Evolutionary conservation across 495 filamentous ascomycete genomes (phyloP).

Genomic region (Penicillium pulvis): DNA sequence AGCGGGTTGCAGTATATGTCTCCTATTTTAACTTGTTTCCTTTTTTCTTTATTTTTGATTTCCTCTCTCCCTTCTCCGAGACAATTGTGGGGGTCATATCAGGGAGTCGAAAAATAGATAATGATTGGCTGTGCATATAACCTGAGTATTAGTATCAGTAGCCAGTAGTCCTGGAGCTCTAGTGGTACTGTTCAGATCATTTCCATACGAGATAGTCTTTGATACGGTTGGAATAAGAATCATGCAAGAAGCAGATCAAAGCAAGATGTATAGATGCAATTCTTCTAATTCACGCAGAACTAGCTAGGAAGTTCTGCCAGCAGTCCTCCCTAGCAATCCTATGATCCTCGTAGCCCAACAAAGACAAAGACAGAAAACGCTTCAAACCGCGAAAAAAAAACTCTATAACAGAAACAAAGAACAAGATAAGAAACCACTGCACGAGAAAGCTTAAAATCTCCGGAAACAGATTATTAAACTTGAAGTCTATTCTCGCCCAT

Average conservation of each 20-base stretch:
- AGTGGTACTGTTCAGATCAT: neutral
- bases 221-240: neutral
- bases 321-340: neutral
- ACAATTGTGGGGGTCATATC: slow-evolving; percentile 8
- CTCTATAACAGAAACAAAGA: neutral
- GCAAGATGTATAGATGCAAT: neutral
- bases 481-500: neutral
- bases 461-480: neutral
- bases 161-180: neutral
- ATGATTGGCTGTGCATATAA: slow-evolving; percentile 8
- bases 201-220: neutral
- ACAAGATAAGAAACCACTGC: neutral
- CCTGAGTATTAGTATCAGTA: neutral
- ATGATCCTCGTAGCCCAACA: neutral
- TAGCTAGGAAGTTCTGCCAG: neutral
- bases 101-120: slow-evolving; percentile 14
- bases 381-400: neutral
- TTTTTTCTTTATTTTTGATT: slow-evolving; percentile 25
- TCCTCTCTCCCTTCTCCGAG: slow-evolving; percentile 27
- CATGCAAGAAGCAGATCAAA: neutral
- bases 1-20: slow-evolving; percentile 34
- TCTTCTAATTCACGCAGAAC: neutral
- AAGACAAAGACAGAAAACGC: neutral
- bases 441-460: neutral
- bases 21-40: slow-evolving; percentile 22